Evolutionary conservation across 2,329 filamentous ascomycete species (phyloP), one percentile per base, ranked within the genome.

Genomic region (Colletotrichum endophyticum): DNA sequence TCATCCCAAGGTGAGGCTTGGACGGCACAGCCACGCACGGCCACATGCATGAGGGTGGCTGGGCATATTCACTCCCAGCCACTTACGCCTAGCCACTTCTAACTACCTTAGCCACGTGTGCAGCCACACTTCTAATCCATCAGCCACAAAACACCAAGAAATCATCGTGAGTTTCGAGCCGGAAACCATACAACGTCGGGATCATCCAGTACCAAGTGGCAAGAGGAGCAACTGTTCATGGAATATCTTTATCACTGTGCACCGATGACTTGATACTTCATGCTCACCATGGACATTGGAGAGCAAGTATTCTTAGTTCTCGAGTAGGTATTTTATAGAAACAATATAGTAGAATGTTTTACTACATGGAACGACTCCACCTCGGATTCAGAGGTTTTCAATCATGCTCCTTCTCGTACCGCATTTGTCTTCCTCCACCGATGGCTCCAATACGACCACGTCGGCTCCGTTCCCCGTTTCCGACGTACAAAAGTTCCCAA

Each of bases 361-460:
- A 19, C 15, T 19, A 39, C 36, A 5, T 19, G 3, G 0, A 9
- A 4, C 36, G 36, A 39, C 1, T 19, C 1, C 36, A 39, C 16
- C 36, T 9, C 8, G 8, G 4, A 19, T 0, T 9, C 36, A 8
- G 36, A 8, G 8, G 0, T 19, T 16, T 39, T 0, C 15, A 39
- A 19, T 3, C 0, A 9, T 19, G 15, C 36, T 19, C 0, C 36
- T 9, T 19, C 16, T 19, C 36, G 19, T 5, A 16, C 36, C 16
- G 36, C 36, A 19, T 39, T 1, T 9, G 0, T 39, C 8, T 19
- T 6, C 36, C 15, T 39, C 16, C 36, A 39, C 16, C 8, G 16
- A 39, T 19, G 36, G 36, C 36, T 16, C 16, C 16, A 9, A 19
- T 19, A 39, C 4, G 0, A 16, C 16, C 8, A 39, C 16, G 16